phyloP scores from a whole-genome alignment of 2,329 filamentous ascomycete species.

The Berkeleyomyces basicola region DNA sequence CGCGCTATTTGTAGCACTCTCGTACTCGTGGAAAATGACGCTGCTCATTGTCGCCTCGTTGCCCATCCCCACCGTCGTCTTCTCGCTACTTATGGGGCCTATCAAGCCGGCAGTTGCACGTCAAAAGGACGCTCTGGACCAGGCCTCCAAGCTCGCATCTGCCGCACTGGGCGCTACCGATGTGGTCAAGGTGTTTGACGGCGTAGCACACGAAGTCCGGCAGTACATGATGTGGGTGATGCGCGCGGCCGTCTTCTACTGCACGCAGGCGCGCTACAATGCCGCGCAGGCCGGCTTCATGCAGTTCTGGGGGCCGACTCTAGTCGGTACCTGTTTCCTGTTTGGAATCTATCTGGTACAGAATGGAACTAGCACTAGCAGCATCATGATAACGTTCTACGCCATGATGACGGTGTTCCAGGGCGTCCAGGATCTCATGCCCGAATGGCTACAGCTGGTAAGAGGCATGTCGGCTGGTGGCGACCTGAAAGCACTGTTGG shows the following conservation, averaged over 20 bases:
- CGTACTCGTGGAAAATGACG: conserved; percentile 70
- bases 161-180: conserved; percentile 62
- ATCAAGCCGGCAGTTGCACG: conserved; percentile 49
- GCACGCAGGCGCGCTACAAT: conserved; percentile 50
- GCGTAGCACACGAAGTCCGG: conserved; percentile 49
- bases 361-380: conserved; percentile 40
- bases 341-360: conserved; percentile 59
- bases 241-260: conserved; percentile 44
- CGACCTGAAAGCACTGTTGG: conserved; percentile 18
- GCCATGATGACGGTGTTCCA: conserved; percentile 61
- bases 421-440: conserved; percentile 54
- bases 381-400: conserved; percentile 74
- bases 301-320: conserved; percentile 54
- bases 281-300: conserved; percentile 57
- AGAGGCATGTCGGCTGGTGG: conserved; percentile 64
- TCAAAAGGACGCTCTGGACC: conserved; percentile 51
- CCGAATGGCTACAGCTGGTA: conserved; percentile 59
- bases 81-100: conserved; percentile 41
- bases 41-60: conserved; percentile 59
- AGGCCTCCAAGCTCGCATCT: conserved; percentile 54
- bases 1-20: conserved; percentile 56
- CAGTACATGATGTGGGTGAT: conserved; percentile 45
- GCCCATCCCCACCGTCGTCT: conserved; percentile 45
- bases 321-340: conserved; percentile 86
- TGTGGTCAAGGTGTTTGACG: conserved; percentile 74